Evolutionary conservation across 108 stramenopile genomes (phyloP).

Genomic region (Pseudonitzschia multiseries): DNA sequence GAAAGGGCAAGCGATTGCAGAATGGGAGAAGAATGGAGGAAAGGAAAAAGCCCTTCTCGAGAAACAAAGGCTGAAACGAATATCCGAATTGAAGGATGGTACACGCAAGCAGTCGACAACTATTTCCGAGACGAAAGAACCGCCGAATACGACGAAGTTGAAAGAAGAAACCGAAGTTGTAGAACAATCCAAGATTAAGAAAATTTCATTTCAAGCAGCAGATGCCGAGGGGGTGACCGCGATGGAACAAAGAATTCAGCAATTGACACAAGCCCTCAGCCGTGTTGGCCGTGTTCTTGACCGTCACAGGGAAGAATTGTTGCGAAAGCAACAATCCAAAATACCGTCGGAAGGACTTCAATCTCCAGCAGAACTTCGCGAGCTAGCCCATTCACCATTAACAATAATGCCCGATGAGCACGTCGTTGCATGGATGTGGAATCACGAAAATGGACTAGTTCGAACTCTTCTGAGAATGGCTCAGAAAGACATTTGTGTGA

Average conservation of each 20-base stretch:
- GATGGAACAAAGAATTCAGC: slow-evolving; percentile 88
- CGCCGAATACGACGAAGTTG: slow-evolving; percentile 15
- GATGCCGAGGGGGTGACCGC: slow-evolving; percentile 85
- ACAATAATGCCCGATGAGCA: slow-evolving; percentile 70
- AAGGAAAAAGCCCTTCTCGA: slow-evolving; percentile 41
- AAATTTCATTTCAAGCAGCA: slow-evolving; percentile 73
- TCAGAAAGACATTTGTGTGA: slow-evolving; percentile 39
- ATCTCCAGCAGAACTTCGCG: slow-evolving; percentile 32
- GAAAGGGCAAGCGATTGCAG: slow-evolving; percentile 58
- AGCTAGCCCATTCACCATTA: slow-evolving; percentile 65
- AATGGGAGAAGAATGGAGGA: slow-evolving; percentile 64
- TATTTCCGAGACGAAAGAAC: neutral
- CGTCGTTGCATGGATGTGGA: slow-evolving; percentile 82
- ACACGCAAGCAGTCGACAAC: slow-evolving; percentile 28
- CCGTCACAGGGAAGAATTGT: slow-evolving; percentile 64
- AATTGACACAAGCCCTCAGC: slow-evolving; percentile 77
- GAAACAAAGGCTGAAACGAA: slow-evolving; percentile 26
- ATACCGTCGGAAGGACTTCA: slow-evolving; percentile 7
- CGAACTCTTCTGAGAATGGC: slow-evolving; percentile 37
- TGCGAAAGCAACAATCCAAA: slow-evolving; percentile 25
- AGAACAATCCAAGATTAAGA: neutral
- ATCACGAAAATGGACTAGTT: slow-evolving; percentile 61
- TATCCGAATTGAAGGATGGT: slow-evolving; percentile 14
- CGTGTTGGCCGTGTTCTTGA: slow-evolving; percentile 85
- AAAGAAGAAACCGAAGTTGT: neutral